phyloP scores from a whole-genome alignment of 73 alveolate genomes.

The Paramecium octaurelia region DNA sequence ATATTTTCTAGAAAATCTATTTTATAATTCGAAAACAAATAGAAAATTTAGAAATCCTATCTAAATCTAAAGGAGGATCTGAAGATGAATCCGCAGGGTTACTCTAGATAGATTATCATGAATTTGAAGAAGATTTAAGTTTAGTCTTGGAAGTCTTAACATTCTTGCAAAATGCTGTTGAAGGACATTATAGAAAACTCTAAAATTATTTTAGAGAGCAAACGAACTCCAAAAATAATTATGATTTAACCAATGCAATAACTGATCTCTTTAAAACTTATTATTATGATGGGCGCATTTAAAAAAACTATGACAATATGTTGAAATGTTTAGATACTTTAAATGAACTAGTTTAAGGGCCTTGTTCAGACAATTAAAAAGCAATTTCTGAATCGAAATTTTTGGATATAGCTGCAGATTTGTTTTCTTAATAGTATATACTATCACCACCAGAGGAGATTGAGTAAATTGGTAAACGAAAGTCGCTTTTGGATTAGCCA shows the following conservation, averaged over 20 bases:
- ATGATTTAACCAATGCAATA: slow-evolving; percentile 54
- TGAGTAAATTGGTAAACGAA: background rate
- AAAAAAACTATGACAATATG: slow-evolving; percentile 54
- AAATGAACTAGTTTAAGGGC: slow-evolving; percentile 72
- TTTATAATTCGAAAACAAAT: slow-evolving; percentile 40
- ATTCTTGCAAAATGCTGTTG: slow-evolving; percentile 63
- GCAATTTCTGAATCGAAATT: slow-evolving; percentile 67
- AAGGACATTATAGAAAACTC: slow-evolving; percentile 58
- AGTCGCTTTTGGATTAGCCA: slow-evolving; percentile 16
- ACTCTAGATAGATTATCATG: slow-evolving; percentile 17
- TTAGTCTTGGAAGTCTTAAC: slow-evolving; percentile 38
- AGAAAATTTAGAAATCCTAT: slow-evolving; percentile 41
- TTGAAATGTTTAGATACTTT: slow-evolving; percentile 65
- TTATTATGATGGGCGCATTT: slow-evolving; percentile 41
- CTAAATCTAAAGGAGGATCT: slow-evolving; percentile 46
- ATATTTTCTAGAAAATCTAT: slow-evolving; percentile 54
- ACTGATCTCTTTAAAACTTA: slow-evolving; percentile 58
- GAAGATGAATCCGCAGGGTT: background rate
- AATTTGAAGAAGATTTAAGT: background rate
- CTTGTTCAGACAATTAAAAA: slow-evolving; percentile 62
- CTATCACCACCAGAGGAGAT: background rate
- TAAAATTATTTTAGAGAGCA: slow-evolving; percentile 61
- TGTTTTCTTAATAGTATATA: slow-evolving; percentile 28
- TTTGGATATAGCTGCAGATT: slow-evolving; percentile 63
- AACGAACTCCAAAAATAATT: slow-evolving; percentile 59